A percentile compares a stretch with the other conserved stretches of the same genome.
Evolutionary conservation across 768 basidiomycete genomes (phyloP).

Genomic region (Boletus vinaceobasis): DNA sequence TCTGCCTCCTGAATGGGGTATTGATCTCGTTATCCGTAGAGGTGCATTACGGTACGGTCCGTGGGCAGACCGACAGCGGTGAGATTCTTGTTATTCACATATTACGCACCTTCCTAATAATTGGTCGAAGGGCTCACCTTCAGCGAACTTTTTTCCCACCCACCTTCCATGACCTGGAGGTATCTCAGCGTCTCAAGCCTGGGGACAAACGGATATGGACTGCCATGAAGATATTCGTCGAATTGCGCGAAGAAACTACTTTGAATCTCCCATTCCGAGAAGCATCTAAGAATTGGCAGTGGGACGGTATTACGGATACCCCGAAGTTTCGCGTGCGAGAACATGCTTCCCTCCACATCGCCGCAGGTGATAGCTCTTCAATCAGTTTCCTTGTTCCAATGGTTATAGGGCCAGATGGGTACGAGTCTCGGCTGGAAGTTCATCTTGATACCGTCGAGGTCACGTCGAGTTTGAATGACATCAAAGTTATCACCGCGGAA

Average conservation of each 20-base stretch:
- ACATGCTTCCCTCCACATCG: slow-evolving; percentile 68
- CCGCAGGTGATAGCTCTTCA: slow-evolving; percentile 77
- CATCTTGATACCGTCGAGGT: slow-evolving; percentile 77
- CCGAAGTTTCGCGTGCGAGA: slow-evolving; percentile 57
- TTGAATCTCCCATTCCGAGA: slow-evolving; percentile 90
- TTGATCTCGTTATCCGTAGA: slow-evolving; percentile 77
- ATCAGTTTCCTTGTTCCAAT: slow-evolving; percentile 84
- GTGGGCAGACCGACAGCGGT: slow-evolving; percentile 95
- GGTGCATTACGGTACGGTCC: slow-evolving; percentile 85
- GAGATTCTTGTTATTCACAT: slow-evolving; percentile 9
- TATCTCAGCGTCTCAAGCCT: slow-evolving; percentile 57
- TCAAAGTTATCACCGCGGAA: slow-evolving; percentile 70
- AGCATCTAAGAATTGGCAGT: slow-evolving; percentile 95
- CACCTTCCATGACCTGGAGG: slow-evolving; percentile 60
- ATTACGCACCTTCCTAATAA: slow-evolving; percentile 1
- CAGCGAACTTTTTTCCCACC: slow-evolving; percentile 84
- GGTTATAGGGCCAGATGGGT: slow-evolving; percentile 69
- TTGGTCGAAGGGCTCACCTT: slow-evolving; percentile 54
- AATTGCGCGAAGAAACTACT: slow-evolving; percentile 72
- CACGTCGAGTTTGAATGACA: slow-evolving; percentile 86
- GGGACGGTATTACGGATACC: slow-evolving; percentile 60
- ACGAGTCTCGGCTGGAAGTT: slow-evolving; percentile 74
- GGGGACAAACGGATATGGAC: slow-evolving; percentile 86
- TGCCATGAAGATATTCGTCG: slow-evolving; percentile 73
- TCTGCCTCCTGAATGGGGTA: slow-evolving; percentile 87